Evolutionary conservation across 1,139 yeast genomes (phyloP).

Genomic region (Candida freyschussii): DNA sequence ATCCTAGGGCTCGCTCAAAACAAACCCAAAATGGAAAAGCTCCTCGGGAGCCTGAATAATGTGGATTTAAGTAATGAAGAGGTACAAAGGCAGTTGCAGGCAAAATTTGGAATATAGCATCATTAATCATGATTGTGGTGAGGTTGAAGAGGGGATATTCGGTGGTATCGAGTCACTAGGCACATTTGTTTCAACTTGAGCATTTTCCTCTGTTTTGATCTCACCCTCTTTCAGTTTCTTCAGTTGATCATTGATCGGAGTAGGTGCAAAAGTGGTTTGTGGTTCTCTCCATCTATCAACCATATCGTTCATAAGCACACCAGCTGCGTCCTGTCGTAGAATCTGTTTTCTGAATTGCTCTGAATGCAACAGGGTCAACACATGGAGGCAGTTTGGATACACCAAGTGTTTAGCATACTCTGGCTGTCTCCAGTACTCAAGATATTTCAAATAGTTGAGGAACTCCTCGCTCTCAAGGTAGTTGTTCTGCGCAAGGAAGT

Average conservation of each 20-base stretch:
- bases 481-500: constrained; percentile 59
- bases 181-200: constrained; percentile 3
- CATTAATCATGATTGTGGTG: constrained; percentile 1
- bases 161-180: neutral
- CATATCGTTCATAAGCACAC: constrained; percentile 68
- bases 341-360: constrained; percentile 53
- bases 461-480: constrained; percentile 51
- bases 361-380: constrained; percentile 50
- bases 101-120: constrained; percentile 16
- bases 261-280: constrained; percentile 23
- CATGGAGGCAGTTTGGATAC: constrained; percentile 67
- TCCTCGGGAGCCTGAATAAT: constrained; percentile 17
- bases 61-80: constrained; percentile 20
- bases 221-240: constrained; percentile 1
- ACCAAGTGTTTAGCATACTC: constrained; percentile 62
- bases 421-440: constrained; percentile 67
- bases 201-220: neutral
- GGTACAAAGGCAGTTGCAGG: constrained; percentile 15
- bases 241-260: constrained; percentile 14
- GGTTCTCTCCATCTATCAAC: constrained; percentile 60
- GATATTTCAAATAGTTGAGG: constrained; percentile 54
- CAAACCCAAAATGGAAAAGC: constrained; percentile 19
- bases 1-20: constrained; percentile 18
- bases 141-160: constrained; percentile 1
- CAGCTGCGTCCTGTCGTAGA: constrained; percentile 54